Percentiles rank a stretch among this genome's conserved stretches.
phyloP scores from a whole-genome alignment of 2,329 filamentous ascomycete genomes.

The Rhinocladiella mackenziei region DNA sequence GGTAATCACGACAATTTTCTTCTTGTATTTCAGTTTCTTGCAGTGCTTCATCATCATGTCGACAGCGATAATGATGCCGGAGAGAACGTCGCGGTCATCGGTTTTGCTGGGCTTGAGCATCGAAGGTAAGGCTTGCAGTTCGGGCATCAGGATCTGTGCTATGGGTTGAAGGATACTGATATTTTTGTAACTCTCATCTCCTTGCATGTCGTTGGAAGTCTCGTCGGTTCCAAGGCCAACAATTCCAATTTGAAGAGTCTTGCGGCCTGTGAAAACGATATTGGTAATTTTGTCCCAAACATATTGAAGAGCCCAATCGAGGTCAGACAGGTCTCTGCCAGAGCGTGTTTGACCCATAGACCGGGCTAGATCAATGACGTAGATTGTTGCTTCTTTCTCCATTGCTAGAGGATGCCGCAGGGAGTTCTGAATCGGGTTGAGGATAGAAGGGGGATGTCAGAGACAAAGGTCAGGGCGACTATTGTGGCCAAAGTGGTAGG shows the following conservation, averaged over 20 bases:
- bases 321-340: conserved; percentile 70
- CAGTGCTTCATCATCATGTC: conserved; percentile 79
- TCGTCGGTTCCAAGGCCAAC: conserved; percentile 76
- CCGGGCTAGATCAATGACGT: conserved; percentile 79
- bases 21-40: conserved; percentile 74
- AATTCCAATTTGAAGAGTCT: conserved; percentile 72
- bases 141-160: conserved; percentile 64
- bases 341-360: conserved; percentile 74
- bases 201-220: conserved; percentile 65
- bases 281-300: conserved; percentile 89
- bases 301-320: conserved; percentile 87
- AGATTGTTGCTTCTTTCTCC: conserved; percentile 92
- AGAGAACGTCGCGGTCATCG: conserved; percentile 73
- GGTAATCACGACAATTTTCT: conserved; percentile 79
- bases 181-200: conserved; percentile 70
- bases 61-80: conserved; percentile 78
- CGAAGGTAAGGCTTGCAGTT: conserved; percentile 62
- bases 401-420: conserved; percentile 48
- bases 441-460: neutral
- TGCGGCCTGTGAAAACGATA: conserved; percentile 68
- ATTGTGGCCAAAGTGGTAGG: neutral
- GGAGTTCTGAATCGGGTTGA: too few relatives aligned
- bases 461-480: neutral
- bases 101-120: conserved; percentile 65
- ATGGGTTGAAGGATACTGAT: conserved; percentile 67